Conservation (phyloP, 73 alveolate species). For the Tetrahymena malaccensis region DNA sequence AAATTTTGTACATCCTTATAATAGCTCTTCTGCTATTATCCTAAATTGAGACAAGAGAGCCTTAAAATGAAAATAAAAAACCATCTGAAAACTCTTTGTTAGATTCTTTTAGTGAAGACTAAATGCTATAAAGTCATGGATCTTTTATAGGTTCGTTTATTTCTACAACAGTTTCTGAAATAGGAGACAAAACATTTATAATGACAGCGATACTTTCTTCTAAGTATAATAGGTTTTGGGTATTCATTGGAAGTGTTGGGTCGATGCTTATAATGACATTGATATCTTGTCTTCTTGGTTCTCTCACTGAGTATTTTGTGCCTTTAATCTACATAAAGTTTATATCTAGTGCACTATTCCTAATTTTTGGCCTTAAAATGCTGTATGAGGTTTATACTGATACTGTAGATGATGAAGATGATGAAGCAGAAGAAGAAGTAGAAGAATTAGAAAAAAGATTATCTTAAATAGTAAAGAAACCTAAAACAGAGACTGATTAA, state of each 20-base stretch:
- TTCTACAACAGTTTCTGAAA: conserved; percentile 2
- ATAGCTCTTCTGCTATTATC: neutral
- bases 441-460: neutral
- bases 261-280: conserved; percentile 6
- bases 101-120: neutral
- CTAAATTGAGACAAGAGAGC: neutral
- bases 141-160: neutral
- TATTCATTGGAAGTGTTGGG: neutral
- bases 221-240: conserved; percentile 2
- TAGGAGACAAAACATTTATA: conserved; percentile 19
- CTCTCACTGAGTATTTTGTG: neutral
- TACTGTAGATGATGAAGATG: conserved; percentile 12
- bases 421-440: neutral
- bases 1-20: neutral
- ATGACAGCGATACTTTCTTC: conserved; percentile 1
- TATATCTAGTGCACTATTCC: neutral
- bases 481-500: neutral
- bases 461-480: neutral
- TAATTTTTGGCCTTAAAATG: neutral
- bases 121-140: neutral
- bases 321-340: neutral
- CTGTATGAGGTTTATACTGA: conserved; percentile 7
- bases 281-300: conserved; percentile 6
- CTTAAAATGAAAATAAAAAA: neutral
- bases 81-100: neutral